These are phyloP conservation scores for Hypoxylon sp. DNA, from an alignment of 2,329 filamentous ascomycete species.

Conservation along the genomic window DNA sequence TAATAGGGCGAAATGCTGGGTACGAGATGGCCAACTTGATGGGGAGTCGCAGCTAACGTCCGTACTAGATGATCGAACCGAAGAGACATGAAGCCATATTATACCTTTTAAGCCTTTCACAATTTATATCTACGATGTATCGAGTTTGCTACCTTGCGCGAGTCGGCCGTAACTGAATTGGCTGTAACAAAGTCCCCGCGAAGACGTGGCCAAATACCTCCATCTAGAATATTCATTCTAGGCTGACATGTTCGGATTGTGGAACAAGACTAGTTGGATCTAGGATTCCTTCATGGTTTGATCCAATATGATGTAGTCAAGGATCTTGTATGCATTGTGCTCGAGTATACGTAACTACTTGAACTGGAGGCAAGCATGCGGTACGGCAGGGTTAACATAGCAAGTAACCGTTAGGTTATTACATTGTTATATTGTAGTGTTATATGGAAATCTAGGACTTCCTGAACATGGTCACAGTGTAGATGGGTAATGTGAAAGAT, in stretches of 20 bases:
- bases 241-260: background rate
- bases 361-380: background rate
- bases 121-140: background rate
- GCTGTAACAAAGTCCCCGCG: background rate
- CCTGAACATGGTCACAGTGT: conserved; percentile 16
- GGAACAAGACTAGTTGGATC: background rate
- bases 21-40: conserved; percentile 48
- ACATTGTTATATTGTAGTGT: too few relatives aligned
- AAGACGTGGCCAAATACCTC: background rate
- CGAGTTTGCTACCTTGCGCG: background rate
- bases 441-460: background rate
- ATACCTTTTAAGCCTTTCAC: background rate
- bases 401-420: background rate
- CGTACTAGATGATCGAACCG: conserved; percentile 45
- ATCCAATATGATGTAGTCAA: background rate
- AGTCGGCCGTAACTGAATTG: background rate
- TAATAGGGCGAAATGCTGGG: conserved; percentile 49
- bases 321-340: background rate
- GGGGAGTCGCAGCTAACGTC: conserved; percentile 44
- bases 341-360: background rate
- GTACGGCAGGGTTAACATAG: background rate
- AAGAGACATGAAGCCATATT: conserved; percentile 16
- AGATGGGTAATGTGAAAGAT: conserved; percentile 5
- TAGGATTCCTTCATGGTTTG: background rate
- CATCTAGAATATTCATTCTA: background rate